These are phyloP conservation scores for Neoscytalidium dimidiatum DNA, from an alignment of 2,329 filamentous ascomycete species.

Conservation along the genomic window DNA sequence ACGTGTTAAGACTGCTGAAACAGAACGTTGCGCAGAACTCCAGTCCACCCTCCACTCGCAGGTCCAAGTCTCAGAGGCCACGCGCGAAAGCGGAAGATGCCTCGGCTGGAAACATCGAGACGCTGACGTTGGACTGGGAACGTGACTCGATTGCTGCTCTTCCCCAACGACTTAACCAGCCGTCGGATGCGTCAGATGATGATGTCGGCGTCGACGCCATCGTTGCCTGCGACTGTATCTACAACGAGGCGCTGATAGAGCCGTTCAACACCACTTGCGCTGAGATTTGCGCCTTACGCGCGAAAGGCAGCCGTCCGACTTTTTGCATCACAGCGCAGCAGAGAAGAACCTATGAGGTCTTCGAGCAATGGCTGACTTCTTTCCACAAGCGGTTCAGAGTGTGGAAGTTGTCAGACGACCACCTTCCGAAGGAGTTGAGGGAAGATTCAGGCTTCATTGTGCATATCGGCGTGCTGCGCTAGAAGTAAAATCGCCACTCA, in stretches of 20 bases:
- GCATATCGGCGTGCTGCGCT: constrained; percentile 61
- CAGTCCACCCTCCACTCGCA: background rate
- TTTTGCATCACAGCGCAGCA: constrained; percentile 87
- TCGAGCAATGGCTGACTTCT: constrained; percentile 74
- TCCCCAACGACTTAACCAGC: constrained; percentile 53
- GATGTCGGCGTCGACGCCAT: constrained; percentile 66
- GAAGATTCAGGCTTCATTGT: constrained; percentile 76
- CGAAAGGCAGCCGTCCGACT: constrained; percentile 50
- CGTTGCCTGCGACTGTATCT: constrained; percentile 90
- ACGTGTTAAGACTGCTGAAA: constrained; percentile 75
- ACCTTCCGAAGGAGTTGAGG: constrained; percentile 61
- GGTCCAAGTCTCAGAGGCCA: background rate
- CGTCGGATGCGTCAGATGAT: constrained; percentile 5
- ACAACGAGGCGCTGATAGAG: constrained; percentile 82
- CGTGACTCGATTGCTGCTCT: constrained; percentile 47
- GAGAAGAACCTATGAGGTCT: constrained; percentile 80
- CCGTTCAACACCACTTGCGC: constrained; percentile 82
- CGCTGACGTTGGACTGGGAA: constrained; percentile 71
- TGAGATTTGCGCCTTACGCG: constrained; percentile 69
- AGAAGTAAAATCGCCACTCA: background rate
- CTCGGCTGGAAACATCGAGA: constrained; percentile 15
- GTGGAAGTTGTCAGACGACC: constrained; percentile 72
- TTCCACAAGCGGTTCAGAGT: constrained; percentile 69
- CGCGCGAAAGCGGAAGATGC: background rate
- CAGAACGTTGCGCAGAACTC: constrained; percentile 66